Percentiles rank a stretch among this genome's conserved stretches.
Conservation (phyloP, 805 yeast species). For the Grigorovia humatica region DNA sequence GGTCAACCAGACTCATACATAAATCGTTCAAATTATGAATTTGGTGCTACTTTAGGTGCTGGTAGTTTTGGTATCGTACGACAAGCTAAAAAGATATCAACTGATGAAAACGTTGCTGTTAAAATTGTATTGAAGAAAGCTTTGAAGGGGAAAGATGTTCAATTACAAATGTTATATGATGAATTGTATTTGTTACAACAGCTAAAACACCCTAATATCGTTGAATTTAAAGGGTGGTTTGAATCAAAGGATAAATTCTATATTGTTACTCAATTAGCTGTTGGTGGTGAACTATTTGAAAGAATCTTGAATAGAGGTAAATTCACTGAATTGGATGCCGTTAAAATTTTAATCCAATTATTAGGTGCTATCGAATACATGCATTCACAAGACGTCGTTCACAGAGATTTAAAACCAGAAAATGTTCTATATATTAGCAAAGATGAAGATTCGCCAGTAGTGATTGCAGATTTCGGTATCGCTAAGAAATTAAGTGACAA, state of each 20-base stretch:
- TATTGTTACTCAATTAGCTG: slow-evolving; percentile 87
- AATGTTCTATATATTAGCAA: slow-evolving; percentile 61
- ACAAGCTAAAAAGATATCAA: slow-evolving; percentile 45
- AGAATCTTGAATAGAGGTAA: slow-evolving; percentile 70
- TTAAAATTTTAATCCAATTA: slow-evolving; percentile 60
- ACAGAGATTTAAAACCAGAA: slow-evolving; percentile 91
- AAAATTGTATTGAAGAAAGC: slow-evolving; percentile 83
- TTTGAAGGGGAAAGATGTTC: slow-evolving; percentile 58
- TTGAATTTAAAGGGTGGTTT: slow-evolving; percentile 86
- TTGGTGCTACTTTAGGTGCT: slow-evolving; percentile 83
- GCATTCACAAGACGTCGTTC: slow-evolving; percentile 72
- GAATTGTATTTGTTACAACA: slow-evolving; percentile 63
- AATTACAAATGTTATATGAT: slow-evolving; percentile 54
- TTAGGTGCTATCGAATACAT: slow-evolving; percentile 70
- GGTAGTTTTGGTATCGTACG: slow-evolving; percentile 93
- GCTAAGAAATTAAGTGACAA: slow-evolving; percentile 61
- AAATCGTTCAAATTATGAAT: slow-evolving; percentile 59
- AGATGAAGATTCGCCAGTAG: slow-evolving; percentile 59
- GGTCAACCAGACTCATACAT: slow-evolving; percentile 66
- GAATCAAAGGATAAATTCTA: slow-evolving; percentile 87
- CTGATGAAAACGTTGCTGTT: slow-evolving; percentile 71
- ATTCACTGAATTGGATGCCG: slow-evolving; percentile 85
- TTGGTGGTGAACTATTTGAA: slow-evolving; percentile 93
- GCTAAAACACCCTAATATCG: slow-evolving; percentile 75
- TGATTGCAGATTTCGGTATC: slow-evolving; percentile 92